phyloP scores from a whole-genome alignment of 345 rosid genomes.

The Populus ilicifolia region DNA sequence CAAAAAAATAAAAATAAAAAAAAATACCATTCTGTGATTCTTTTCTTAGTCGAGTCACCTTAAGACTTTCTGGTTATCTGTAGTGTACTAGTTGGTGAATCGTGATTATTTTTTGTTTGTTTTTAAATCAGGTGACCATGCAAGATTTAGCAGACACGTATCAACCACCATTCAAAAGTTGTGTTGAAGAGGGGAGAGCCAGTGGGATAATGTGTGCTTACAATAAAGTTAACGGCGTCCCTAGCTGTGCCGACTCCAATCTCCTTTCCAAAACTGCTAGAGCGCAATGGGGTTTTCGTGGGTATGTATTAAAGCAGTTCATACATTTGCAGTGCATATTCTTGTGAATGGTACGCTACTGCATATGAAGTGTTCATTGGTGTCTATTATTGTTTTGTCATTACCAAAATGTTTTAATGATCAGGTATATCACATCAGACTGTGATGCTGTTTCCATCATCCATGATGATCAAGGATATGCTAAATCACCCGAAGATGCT shows the following conservation, averaged over 20 bases:
- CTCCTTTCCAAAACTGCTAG: slow-evolving; percentile 37
- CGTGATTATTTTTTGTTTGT: neutral
- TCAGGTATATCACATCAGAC: slow-evolving; percentile 80
- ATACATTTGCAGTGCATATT: neutral
- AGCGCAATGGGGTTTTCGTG: slow-evolving; percentile 64
- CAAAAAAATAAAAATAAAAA: no score
- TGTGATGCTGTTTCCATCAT: slow-evolving; percentile 84
- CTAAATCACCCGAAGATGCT: slow-evolving; percentile 78
- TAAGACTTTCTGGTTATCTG: neutral
- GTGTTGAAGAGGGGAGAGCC: slow-evolving; percentile 28
- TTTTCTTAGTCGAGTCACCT: neutral
- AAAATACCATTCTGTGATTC: neutral
- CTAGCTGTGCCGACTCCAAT: slow-evolving; percentile 28
- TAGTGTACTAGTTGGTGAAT: neutral
- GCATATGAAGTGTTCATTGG: neutral
- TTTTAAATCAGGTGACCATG: slow-evolving; percentile 13
- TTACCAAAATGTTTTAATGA: neutral
- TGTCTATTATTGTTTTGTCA: slow-evolving; percentile 5
- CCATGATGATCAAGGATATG: slow-evolving; percentile 54
- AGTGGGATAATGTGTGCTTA: slow-evolving; percentile 32
- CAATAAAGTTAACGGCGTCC: slow-evolving; percentile 30
- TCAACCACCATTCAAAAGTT: slow-evolving; percentile 32
- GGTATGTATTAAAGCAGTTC: slow-evolving; percentile 33
- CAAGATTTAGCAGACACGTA: slow-evolving; percentile 35
- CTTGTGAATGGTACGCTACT: neutral